These are phyloP conservation scores for Aquilaria yunnanensis DNA, from an alignment of 345 rosid genomes.

Conservation along the genomic window DNA sequence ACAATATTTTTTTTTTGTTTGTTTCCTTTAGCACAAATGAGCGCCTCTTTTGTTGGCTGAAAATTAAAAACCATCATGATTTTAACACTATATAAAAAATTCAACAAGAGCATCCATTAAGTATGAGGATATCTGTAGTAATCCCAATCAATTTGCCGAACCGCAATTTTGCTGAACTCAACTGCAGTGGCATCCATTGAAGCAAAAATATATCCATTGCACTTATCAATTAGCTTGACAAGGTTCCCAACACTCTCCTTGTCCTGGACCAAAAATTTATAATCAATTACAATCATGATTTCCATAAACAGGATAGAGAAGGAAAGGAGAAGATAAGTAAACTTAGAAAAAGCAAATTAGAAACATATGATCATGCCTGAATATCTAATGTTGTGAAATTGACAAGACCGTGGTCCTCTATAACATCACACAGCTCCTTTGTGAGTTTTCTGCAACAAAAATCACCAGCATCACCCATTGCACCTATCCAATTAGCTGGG, in stretches of 20 bases:
- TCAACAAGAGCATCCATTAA: neutral
- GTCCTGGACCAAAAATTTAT: slow-evolving; percentile 36
- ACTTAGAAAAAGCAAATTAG: neutral
- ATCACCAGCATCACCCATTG: neutral
- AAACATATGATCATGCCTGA: slow-evolving; percentile 43
- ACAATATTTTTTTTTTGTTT: no score
- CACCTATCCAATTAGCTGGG: no score
- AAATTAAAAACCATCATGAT: no score
- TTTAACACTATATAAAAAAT: no score
- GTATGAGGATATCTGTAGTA: slow-evolving; percentile 87
- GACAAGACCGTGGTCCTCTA: slow-evolving; percentile 66
- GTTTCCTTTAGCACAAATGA: no score
- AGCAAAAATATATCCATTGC: slow-evolving; percentile 83
- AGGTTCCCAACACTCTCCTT: slow-evolving; percentile 81
- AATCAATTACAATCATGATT: neutral
- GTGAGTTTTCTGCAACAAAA: slow-evolving; percentile 69
- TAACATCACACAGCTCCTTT: slow-evolving; percentile 60
- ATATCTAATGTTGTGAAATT: slow-evolving; percentile 79
- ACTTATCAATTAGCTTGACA: slow-evolving; percentile 77
- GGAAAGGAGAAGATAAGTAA: neutral
- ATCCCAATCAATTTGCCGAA: slow-evolving; percentile 76
- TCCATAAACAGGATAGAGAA: slow-evolving; percentile 7
- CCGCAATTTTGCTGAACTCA: slow-evolving; percentile 88
- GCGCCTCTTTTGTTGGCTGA: no score
- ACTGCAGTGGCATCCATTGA: slow-evolving; percentile 75